Evolutionary conservation across 495 filamentous ascomycete genomes (phyloP).

Genomic region (Xylaria nigripes): DNA sequence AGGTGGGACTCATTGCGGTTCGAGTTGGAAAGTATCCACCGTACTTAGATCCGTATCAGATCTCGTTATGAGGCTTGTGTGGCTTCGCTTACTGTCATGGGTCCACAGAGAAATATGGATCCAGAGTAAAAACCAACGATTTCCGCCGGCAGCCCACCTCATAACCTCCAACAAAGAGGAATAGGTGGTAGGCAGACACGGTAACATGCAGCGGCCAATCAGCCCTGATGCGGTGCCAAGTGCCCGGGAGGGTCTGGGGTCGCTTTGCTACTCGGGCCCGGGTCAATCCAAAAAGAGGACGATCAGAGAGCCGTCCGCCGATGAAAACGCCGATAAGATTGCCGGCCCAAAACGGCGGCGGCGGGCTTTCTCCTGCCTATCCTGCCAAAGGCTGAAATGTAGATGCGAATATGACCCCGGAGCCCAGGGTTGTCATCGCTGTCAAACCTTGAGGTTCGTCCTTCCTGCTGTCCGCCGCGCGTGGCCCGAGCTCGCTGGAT

Average conservation of each 20-base stretch:
- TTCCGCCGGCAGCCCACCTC: neutral
- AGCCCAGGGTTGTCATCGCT: conserved; percentile 22
- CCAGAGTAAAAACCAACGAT: neutral
- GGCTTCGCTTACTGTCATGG: too few relatives aligned
- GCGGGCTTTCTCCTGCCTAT: conserved; percentile 25
- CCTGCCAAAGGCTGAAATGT: conserved; percentile 24
- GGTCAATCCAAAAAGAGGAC: neutral
- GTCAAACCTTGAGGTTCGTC: conserved; percentile 24
- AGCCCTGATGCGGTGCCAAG: neutral
- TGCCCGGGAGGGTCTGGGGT: neutral
- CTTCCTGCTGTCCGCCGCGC: neutral
- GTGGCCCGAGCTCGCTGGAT: too few relatives aligned
- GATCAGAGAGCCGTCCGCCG: conserved; percentile 7
- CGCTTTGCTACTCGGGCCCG: neutral
- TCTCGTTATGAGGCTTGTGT: too few relatives aligned
- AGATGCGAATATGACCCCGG: conserved; percentile 25
- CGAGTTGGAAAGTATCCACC: too few relatives aligned
- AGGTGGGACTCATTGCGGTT: too few relatives aligned
- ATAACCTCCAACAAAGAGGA: neutral
- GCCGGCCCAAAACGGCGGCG: conserved; percentile 16
- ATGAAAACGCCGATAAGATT: conserved; percentile 2
- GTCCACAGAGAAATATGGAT: neutral
- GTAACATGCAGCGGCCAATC: neutral
- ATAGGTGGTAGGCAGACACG: neutral
- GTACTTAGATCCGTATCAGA: too few relatives aligned